A percentile compares a stretch with the other conserved stretches of the same genome.
phyloP scores from a whole-genome alignment of 768 basidiomycete species.

The Amanita rubescens region DNA sequence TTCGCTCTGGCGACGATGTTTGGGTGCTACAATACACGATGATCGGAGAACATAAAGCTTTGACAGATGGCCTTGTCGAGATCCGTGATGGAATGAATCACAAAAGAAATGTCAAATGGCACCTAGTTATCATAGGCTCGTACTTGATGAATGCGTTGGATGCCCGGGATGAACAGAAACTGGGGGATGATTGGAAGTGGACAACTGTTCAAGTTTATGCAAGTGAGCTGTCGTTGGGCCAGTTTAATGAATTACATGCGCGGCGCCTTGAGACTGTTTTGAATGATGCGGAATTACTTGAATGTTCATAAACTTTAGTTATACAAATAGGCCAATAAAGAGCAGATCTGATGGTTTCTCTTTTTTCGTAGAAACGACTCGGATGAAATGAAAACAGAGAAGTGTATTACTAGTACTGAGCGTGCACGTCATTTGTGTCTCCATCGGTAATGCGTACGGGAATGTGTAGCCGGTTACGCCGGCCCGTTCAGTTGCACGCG shows the following conservation, averaged over 20 bases:
- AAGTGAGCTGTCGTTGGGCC: constrained; percentile 2
- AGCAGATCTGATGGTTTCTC: not conserved
- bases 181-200: constrained; percentile 4
- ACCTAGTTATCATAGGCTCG: constrained; percentile 7
- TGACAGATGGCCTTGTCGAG: constrained; percentile 5
- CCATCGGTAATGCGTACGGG: too few species aligned
- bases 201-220: not conserved
- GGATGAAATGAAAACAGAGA: not conserved
- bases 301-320: not conserved
- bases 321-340: constrained; percentile 1
- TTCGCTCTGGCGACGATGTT: constrained; percentile 4
- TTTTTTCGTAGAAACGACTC: not conserved
- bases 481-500: too few species aligned
- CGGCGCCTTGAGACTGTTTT: not conserved
- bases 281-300: not conserved
- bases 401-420: too few species aligned
- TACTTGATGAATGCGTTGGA: constrained; percentile 3
- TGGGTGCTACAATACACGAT: constrained; percentile 8
- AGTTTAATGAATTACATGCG: constrained; percentile 1
- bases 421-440: too few species aligned
- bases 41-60: not conserved
- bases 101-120: constrained; percentile 4
- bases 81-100: constrained; percentile 8
- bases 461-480: too few species aligned
- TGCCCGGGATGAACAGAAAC: constrained; percentile 4